Conservation (phyloP, 208 protist genomes). For the Tetramitus jugosus region DNA sequence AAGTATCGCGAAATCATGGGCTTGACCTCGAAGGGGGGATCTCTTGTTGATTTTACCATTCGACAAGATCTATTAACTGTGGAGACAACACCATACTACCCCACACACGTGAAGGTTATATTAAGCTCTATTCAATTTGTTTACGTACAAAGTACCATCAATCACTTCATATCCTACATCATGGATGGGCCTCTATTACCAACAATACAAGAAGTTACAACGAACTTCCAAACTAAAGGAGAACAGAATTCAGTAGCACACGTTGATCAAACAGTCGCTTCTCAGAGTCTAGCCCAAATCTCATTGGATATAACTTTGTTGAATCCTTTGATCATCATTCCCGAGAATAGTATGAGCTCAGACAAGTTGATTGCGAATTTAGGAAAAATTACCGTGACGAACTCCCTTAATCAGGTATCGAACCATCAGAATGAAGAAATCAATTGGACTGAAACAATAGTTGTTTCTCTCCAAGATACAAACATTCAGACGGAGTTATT, state of each 20-base stretch:
- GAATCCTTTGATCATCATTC: neutral
- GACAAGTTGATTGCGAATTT: conserved; percentile 5
- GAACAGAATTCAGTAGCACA: neutral
- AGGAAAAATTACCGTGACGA: neutral
- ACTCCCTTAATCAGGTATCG: neutral
- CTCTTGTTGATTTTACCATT: neutral
- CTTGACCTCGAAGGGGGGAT: neutral
- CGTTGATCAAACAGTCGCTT: neutral
- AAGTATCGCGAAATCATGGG: conserved; percentile 1
- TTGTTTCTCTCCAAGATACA: neutral
- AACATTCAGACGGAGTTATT: neutral
- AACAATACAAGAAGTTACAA: too few species aligned
- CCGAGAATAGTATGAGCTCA: neutral
- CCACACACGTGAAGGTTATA: neutral
- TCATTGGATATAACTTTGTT: neutral
- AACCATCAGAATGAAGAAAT: too few species aligned
- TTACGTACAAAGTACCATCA: neutral
- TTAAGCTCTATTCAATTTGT: neutral
- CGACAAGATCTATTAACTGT: too few species aligned
- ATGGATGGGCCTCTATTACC: neutral
- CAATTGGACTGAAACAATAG: neutral
- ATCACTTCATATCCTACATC: neutral
- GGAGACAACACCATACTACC: neutral
- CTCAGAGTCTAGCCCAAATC: neutral
- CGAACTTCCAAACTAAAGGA: neutral